Base-by-base conservation (phyloP, 208 protist species). In the Vickermania ingenoplastis region DNA sequence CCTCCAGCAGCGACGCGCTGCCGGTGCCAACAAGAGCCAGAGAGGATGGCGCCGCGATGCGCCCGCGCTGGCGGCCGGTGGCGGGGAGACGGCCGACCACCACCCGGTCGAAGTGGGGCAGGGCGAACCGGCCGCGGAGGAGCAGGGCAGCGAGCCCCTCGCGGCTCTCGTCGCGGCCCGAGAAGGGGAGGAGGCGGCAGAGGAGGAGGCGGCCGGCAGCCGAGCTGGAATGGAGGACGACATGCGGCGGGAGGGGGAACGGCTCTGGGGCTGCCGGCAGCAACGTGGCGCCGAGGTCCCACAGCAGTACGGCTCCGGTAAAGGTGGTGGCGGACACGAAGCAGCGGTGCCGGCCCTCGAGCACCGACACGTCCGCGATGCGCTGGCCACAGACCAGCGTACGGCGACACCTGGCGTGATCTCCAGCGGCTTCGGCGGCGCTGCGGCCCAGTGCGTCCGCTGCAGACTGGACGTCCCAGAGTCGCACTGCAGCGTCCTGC, bases 301-400 rank as follows among this genome's bases (percentile, higher is more conserved):
- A 89, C 27, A 89, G 55, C 3, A 79, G 64, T 17, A 82, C 63
- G 2, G 53, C 41, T 23, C 79, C 79, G 2, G 72, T 82, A 41
- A 76, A 70, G 1, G 75, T 83, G 21, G 72, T 79, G 14, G 66
- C 73, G n/a, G 66, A 52, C 5, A 83, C 66, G 24, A 66, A 67
- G 11, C 26, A n/a, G 60, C 14, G 59, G 29, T 23, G 14, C 1
- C 14, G 7, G 28, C 41, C 53, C 13, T 77, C 67, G 4, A 72
- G 65, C 22, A 91, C 78, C 7, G 67, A 77, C 24, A 94, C 50
- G 61, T 77, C 71, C 3, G 81, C 53, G 52, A 91, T 89, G 50
- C 86, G 80, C 65, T 91, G 83, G 0, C 86, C 86, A 66, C 83
- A 90, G 30, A 86, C 41, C 21, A 94, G 79, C 31, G 81, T 94